A percentile compares a stretch with the other conserved stretches of the same genome.
Conservation (phyloP, 345 rosid genomes). For the Anacardium occidentale region DNA sequence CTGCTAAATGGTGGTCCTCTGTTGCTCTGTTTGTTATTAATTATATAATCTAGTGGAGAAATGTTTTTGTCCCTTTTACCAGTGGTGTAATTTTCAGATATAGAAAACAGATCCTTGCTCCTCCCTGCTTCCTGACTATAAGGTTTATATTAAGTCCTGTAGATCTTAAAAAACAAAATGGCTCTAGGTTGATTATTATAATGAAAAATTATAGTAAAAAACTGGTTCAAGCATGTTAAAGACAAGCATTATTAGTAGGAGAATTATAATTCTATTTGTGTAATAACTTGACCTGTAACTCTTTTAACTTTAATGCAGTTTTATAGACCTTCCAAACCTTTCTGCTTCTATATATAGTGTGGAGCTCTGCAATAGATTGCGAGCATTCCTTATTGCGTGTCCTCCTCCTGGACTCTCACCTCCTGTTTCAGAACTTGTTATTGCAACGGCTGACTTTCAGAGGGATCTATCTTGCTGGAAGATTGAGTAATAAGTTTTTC, state of each 20-base stretch:
- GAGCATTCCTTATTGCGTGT: constrained; percentile 72
- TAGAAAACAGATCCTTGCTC: background rate
- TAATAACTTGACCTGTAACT: constrained; percentile 10
- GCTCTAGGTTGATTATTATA: constrained; percentile 4
- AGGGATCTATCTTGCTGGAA: constrained; percentile 80
- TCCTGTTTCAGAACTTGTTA: constrained; percentile 80
- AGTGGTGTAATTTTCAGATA: background rate
- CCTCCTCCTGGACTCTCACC: constrained; percentile 90
- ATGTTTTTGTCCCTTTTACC: background rate
- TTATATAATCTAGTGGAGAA: background rate
- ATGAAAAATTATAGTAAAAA: background rate
- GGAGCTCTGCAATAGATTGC: constrained; percentile 81
- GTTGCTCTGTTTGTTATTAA: background rate
- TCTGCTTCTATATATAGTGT: constrained; percentile 80
- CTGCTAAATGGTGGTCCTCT: background rate
- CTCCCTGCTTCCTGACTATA: background rate
- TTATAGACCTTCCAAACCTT: constrained; percentile 83
- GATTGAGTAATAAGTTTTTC: constrained; percentile 42
- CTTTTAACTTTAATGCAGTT: constrained; percentile 55
- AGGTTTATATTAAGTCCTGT: background rate
- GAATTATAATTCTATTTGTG: background rate
- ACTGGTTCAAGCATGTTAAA: background rate
- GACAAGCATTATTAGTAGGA: background rate
- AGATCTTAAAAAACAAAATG: background rate
- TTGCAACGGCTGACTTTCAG: constrained; percentile 92